These are phyloP conservation scores for Ceratobasidium papillatum DNA, from an alignment of 1,284 basidiomycete species.

Conservation along the genomic window DNA sequence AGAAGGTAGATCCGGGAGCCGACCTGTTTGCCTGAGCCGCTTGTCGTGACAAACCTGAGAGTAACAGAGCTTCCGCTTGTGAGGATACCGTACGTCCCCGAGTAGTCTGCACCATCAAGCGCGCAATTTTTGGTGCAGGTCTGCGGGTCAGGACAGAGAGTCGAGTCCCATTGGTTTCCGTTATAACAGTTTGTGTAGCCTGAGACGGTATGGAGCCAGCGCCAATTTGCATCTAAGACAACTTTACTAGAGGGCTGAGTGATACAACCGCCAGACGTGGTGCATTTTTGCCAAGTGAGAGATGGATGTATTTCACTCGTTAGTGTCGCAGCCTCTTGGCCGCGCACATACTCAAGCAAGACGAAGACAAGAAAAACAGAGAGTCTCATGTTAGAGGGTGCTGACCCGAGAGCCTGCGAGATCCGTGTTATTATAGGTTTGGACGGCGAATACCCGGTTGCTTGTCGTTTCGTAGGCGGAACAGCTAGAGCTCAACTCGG, in stretches of 20 bases:
- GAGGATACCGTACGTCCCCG: conserved; percentile 59
- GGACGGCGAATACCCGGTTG: too few relatives aligned
- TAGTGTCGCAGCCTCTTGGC: conserved; percentile 41
- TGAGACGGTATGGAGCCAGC: conserved; percentile 41
- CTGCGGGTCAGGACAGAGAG: conserved; percentile 58
- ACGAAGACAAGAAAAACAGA: too few relatives aligned
- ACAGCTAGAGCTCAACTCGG: too few relatives aligned
- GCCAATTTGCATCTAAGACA: conserved; percentile 43
- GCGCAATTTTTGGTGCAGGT: conserved; percentile 63
- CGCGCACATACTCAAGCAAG: too few relatives aligned
- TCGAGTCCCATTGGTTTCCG: conserved; percentile 49
- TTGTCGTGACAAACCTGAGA: conserved; percentile 61
- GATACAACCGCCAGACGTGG: conserved; percentile 34
- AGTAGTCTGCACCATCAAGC: conserved; percentile 54
- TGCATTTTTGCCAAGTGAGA: conserved; percentile 39
- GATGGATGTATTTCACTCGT: conserved; percentile 41
- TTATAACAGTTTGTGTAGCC: conserved; percentile 59
- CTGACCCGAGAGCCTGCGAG: too few relatives aligned
- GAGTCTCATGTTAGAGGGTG: too few relatives aligned
- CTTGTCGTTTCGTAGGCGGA: too few relatives aligned
- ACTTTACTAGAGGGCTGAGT: conserved; percentile 19
- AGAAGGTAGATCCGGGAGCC: conserved; percentile 24
- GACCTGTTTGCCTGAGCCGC: conserved; percentile 45
- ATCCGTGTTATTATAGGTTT: too few relatives aligned
- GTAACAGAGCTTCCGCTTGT: conserved; percentile 59